Conservation (phyloP, 2,329 filamentous ascomycete genomes). For the Metarhizium robertsii region DNA sequence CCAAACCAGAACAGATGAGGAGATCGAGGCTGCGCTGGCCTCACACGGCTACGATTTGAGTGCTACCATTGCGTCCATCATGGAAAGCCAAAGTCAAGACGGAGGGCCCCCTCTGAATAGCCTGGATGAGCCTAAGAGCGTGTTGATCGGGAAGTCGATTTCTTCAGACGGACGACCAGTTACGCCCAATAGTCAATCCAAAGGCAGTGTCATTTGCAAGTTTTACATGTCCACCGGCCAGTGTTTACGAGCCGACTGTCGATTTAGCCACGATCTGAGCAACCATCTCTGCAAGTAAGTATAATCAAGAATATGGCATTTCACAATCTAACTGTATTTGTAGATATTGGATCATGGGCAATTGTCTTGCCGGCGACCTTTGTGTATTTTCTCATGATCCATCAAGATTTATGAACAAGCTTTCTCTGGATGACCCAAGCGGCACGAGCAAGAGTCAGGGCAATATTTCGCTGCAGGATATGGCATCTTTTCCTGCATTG, state of each 20-base stretch:
- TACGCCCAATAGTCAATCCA: constrained; percentile 68
- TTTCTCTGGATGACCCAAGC: constrained; percentile 61
- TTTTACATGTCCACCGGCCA: constrained; percentile 95
- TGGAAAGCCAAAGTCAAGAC: constrained; percentile 55
- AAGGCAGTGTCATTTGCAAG: constrained; percentile 88
- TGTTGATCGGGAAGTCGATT: constrained; percentile 87
- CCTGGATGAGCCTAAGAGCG: constrained; percentile 48
- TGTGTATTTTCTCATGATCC: constrained; percentile 98
- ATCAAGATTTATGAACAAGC: constrained; percentile 70
- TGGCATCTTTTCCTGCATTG: constrained; percentile 75
- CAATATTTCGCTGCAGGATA: constrained; percentile 72
- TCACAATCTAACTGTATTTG: background rate
- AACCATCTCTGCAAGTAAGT: constrained; percentile 97
- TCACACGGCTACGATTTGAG: constrained; percentile 88
- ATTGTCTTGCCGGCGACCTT: constrained; percentile 84
- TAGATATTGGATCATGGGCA: constrained; percentile 93
- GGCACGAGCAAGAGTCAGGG: constrained; percentile 51
- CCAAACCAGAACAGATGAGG: constrained; percentile 81
- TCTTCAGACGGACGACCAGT: constrained; percentile 62
- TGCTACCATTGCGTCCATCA: constrained; percentile 80
- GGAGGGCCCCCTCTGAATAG: constrained; percentile 23
- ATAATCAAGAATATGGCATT: background rate
- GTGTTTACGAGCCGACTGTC: constrained; percentile 89
- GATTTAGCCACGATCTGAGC: constrained; percentile 92
- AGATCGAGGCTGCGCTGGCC: constrained; percentile 86